These are phyloP conservation scores for Hawksworthiomyces lignivorus DNA, from an alignment of 2,329 filamentous ascomycete species.

Conservation along the genomic window DNA sequence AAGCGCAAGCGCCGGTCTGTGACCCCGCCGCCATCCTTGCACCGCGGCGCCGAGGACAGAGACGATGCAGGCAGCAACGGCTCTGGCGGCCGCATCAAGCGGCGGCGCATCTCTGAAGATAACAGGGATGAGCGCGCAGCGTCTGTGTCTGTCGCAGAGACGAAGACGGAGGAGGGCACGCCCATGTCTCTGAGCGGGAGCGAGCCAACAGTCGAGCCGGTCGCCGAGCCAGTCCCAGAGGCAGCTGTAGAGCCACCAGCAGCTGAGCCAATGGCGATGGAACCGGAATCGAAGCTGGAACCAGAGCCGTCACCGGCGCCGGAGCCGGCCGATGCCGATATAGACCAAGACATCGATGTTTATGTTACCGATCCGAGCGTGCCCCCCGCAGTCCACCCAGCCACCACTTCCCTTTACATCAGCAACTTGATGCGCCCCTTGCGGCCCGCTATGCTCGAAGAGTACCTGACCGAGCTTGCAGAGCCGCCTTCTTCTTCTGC, in stretches of 20 bases:
- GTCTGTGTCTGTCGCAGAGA: no score
- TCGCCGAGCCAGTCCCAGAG: no score
- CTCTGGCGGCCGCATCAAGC: slow-evolving; percentile 29
- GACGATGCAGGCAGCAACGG: no score
- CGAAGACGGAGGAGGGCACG: slow-evolving; percentile 11
- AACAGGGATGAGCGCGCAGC: not conserved
- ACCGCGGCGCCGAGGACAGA: not conserved
- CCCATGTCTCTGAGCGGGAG: not conserved
- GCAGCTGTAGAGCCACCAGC: no score
- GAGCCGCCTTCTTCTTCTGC: slow-evolving; percentile 31
- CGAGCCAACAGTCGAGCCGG: no score
- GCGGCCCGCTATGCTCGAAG: slow-evolving; percentile 56
- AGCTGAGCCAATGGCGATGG: not conserved
- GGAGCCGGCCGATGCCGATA: not conserved
- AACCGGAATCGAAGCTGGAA: not conserved
- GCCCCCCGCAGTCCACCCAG: slow-evolving; percentile 57
- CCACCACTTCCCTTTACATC: slow-evolving; percentile 77
- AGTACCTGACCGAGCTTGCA: slow-evolving; percentile 63
- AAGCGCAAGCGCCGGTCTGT: slow-evolving; percentile 62
- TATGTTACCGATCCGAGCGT: slow-evolving; percentile 27
- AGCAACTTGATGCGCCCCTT: slow-evolving; percentile 84
- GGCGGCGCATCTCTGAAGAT: slow-evolving; percentile 23
- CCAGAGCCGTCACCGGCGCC: not conserved
- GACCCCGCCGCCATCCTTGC: slow-evolving; percentile 44
- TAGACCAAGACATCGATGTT: slow-evolving; percentile 16